phyloP scores from a whole-genome alignment of 2,329 filamentous ascomycete species.

The Paracorniculantispora psalliotae region DNA sequence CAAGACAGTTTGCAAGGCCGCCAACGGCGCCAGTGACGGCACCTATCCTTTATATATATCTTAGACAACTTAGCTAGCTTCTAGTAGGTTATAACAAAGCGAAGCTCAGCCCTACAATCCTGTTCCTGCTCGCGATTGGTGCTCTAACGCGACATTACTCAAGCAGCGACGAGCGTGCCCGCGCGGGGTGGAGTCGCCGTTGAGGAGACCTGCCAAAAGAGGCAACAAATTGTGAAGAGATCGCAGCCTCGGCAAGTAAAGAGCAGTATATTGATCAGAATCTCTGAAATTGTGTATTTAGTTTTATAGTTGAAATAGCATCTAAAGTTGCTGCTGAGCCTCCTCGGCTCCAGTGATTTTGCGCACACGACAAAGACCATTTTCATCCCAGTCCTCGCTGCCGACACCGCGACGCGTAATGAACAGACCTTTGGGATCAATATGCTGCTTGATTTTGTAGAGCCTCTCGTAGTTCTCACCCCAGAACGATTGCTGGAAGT shows the following conservation, averaged over 20 bases:
- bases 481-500: constrained; percentile 33
- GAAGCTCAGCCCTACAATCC: no score
- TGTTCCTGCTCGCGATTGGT: no score
- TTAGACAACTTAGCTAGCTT: no score
- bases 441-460: constrained; percentile 30
- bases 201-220: background rate
- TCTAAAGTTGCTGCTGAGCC: background rate
- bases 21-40: no score
- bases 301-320: no score
- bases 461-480: constrained; percentile 30
- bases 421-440: constrained; percentile 32
- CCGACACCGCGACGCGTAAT: constrained; percentile 33
- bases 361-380: constrained; percentile 9
- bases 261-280: no score
- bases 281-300: no score
- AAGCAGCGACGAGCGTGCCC: no score
- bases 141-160: no score
- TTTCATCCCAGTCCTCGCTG: constrained; percentile 31
- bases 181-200: background rate
- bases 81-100: no score
- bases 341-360: background rate
- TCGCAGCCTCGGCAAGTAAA: background rate
- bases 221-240: background rate
- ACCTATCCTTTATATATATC: no score
- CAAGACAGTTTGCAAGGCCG: no score